Evolutionary conservation across 2,329 filamentous ascomycete genomes (phyloP), one percentile per base, ranked within the genome.

Genomic region (Mycosphaerella arachidis): DNA sequence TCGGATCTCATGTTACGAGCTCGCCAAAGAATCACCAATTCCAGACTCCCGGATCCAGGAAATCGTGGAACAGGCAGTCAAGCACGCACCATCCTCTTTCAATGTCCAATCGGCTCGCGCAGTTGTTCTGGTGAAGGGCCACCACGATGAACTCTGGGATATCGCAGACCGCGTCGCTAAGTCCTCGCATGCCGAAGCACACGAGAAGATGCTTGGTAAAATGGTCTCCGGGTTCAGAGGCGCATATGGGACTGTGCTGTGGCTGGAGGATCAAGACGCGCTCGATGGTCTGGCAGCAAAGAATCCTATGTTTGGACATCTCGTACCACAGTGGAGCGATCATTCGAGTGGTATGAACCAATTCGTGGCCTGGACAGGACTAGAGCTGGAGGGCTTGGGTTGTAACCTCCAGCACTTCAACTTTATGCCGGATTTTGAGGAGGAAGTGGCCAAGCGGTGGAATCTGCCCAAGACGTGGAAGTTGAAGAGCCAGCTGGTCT

Each of bases 61-160:
- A 67, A 84, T 92, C 71, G 81, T 77, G 56, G 74, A 78, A 61
- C 70, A 79, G 61, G 80, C 85, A 57, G 79, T 93, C 66, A 79
- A 85, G 61, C 82, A 91, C 75, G 81, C 87, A 1, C 92, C 92
- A 50, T 89, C 86, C 54, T 86, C 87, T 64, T 96, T 96, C 86
- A 96, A 96, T 85, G 88, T 86, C 48, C 92, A 96, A 80, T 86
- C 85, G 68, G 88, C 89, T 67, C 87, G 92, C 61, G 78, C 88
- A 59, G 83, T 95, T 52, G 82, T 96, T 55, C 85, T 96, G 52
- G 82, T 93, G 70, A 86, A 88, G 70, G 83, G 82, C 63, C 89
- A 96, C 75, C 92, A 96, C 79, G 86, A 91, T 68, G 88, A 88
- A 78, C 84, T 96, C 66, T 96, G 92, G 92, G 87, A 90, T 74